phyloP scores from a whole-genome alignment of 495 filamentous ascomycete genomes.

The Polyplosphaeria fusca region DNA sequence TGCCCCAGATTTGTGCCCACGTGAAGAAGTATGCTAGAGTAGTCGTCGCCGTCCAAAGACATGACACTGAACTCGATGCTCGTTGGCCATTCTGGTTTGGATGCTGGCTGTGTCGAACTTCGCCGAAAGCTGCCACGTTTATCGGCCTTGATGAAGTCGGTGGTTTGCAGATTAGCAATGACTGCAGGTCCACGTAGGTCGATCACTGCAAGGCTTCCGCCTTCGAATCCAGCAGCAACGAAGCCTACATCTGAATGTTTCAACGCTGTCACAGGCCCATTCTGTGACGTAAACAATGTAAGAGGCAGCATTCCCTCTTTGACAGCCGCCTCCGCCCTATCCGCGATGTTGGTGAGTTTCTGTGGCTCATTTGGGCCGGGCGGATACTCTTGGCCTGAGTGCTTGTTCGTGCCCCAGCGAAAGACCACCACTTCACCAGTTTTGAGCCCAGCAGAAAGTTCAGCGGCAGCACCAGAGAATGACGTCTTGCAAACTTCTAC shows the following conservation, averaged over 20 bases:
- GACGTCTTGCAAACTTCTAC: conserved; percentile 72
- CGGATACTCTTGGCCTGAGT: conserved; percentile 53
- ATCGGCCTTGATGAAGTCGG: conserved; percentile 63
- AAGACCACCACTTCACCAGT: conserved; percentile 84
- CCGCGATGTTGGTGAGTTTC: conserved; percentile 66
- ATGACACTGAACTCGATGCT: conserved; percentile 87
- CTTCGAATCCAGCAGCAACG: conserved; percentile 78
- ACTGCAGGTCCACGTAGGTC: conserved; percentile 85
- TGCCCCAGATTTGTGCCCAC: conserved; percentile 83
- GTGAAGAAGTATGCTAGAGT: conserved; percentile 89
- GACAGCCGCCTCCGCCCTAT: conserved; percentile 72
- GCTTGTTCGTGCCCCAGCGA: conserved; percentile 76
- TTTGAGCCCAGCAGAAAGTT: conserved; percentile 76
- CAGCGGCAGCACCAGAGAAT: conserved; percentile 71
- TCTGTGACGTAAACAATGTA: conserved; percentile 74
- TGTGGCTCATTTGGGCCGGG: conserved; percentile 51
- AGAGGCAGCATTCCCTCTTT: conserved; percentile 80
- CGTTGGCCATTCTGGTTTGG: conserved; percentile 66
- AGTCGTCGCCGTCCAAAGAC: conserved; percentile 86
- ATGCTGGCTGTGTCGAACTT: conserved; percentile 44
- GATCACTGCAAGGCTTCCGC: conserved; percentile 71
- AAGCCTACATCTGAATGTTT: conserved; percentile 89
- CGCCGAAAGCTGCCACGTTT: conserved; percentile 68
- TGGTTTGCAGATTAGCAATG: conserved; percentile 69
- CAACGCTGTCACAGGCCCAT: conserved; percentile 72